A percentile compares a stretch with the other conserved stretches of the same genome.
Evolutionary conservation across 2,329 filamentous ascomycete genomes (phyloP).

Genomic region (Pestalotiopsis sp.): DNA sequence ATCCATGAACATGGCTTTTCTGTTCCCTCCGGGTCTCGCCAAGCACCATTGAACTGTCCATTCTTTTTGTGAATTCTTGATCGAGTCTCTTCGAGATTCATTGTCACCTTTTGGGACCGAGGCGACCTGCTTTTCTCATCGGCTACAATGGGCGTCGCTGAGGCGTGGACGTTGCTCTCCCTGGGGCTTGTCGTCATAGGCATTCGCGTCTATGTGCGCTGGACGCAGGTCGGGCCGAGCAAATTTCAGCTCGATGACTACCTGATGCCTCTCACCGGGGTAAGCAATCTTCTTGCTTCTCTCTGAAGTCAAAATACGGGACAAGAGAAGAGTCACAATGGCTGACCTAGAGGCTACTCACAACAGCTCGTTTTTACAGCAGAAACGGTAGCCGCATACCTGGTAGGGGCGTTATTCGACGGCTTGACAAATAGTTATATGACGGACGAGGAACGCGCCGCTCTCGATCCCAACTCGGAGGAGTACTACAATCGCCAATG

Average conservation of each 20-base stretch:
- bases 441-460: constrained; percentile 47
- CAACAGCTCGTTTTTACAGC: constrained; percentile 2
- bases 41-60: background rate
- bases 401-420: constrained; percentile 45
- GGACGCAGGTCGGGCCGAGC: constrained; percentile 20
- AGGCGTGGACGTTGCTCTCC: constrained; percentile 13
- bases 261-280: constrained; percentile 24
- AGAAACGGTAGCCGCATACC: constrained; percentile 41
- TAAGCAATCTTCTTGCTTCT: constrained; percentile 14
- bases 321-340: background rate
- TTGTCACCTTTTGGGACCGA: background rate
- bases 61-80: background rate
- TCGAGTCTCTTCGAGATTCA: background rate
- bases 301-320: background rate
- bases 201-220: constrained; percentile 22
- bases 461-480: constrained; percentile 40
- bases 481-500: constrained; percentile 38
- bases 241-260: constrained; percentile 27
- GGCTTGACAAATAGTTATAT: constrained; percentile 58
- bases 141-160: constrained; percentile 4
- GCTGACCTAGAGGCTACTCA: background rate
- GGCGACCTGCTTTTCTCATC: background rate
- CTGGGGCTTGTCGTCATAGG: constrained; percentile 19
- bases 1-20: background rate
- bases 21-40: background rate